Evolutionary conservation across 768 basidiomycete species (phyloP).

Genomic region (Melanogaster broomeanus): DNA sequence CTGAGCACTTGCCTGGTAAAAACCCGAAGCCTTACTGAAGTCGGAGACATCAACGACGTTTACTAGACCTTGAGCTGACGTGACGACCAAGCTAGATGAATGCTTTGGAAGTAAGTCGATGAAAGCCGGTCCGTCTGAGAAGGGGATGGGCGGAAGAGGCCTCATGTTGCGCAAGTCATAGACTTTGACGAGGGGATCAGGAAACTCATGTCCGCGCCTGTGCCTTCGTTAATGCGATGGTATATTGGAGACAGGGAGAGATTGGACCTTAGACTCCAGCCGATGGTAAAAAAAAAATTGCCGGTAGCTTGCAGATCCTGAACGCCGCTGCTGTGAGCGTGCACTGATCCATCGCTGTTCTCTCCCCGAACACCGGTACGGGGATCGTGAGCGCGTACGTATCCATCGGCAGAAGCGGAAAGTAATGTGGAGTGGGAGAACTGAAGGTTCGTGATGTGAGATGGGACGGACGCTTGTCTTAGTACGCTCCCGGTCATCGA

Average conservation of each 20-base stretch:
- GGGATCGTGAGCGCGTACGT: constrained; percentile 68
- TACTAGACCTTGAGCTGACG: constrained; percentile 80
- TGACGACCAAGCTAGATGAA: constrained; percentile 70
- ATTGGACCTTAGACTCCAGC: constrained; percentile 77
- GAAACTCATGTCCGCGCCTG: constrained; percentile 85
- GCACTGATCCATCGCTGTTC: constrained; percentile 55
- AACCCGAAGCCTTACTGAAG: constrained; percentile 65
- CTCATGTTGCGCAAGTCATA: constrained; percentile 87
- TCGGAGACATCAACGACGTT: constrained; percentile 84
- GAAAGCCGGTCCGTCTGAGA: constrained; percentile 85
- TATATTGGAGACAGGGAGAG: not conserved
- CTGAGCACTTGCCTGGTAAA: constrained; percentile 65
- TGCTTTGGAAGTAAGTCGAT: constrained; percentile 78
- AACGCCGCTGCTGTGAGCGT: constrained; percentile 81
- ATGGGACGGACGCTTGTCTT: constrained; percentile 56
- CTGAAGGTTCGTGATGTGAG: constrained; percentile 64
- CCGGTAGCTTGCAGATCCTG: constrained; percentile 80
- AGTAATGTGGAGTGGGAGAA: constrained; percentile 64
- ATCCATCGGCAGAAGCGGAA: constrained; percentile 74
- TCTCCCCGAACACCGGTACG: constrained; percentile 57
- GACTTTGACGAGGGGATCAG: constrained; percentile 91
- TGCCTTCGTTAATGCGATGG: constrained; percentile 10
- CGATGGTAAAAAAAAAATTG: constrained; percentile 84
- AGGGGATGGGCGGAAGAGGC: constrained; percentile 82
- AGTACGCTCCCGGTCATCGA: constrained; percentile 67